phyloP scores from a whole-genome alignment of 768 basidiomycete species.

The Lyophyllum semitale region DNA sequence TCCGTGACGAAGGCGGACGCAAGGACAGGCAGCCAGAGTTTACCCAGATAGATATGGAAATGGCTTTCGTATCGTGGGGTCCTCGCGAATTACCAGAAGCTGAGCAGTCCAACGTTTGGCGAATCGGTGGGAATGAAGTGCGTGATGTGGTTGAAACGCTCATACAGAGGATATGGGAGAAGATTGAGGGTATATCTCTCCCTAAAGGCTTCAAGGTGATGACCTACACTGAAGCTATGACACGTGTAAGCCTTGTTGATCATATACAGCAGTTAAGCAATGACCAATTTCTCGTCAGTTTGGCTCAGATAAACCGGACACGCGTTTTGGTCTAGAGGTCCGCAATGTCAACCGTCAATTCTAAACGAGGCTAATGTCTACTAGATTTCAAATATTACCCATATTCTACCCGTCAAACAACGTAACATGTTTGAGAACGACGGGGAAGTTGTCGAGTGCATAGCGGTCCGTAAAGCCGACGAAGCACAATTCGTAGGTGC shows the following conservation, averaged over 20 bases:
- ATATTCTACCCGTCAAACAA: conserved; percentile 34
- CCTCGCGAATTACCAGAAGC: conserved; percentile 22
- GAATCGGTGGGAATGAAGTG: conserved; percentile 85
- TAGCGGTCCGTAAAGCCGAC: conserved; percentile 42
- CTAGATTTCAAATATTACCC: conserved; percentile 49
- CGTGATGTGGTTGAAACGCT: conserved; percentile 77
- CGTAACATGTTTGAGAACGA: conserved; percentile 27
- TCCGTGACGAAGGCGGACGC: conserved; percentile 93
- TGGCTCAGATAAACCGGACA: conserved; percentile 95
- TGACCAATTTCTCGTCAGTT: conserved; percentile 48
- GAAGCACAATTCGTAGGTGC: conserved; percentile 44
- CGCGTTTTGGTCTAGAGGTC: conserved; percentile 86
- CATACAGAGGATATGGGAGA: conserved; percentile 74
- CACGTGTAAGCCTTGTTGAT: conserved; percentile 53
- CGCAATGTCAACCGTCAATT: conserved; percentile 12
- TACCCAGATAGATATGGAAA: conserved; percentile 95
- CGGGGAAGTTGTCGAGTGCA: conserved; percentile 44
- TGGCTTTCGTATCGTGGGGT: conserved; percentile 92
- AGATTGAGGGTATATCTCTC: conserved; percentile 63
- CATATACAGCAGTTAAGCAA: not conserved
- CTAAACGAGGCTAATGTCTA: conserved; percentile 16
- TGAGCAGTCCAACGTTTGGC: conserved; percentile 52
- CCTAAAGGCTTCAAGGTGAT: conserved; percentile 72
- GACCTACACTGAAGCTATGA: conserved; percentile 92
- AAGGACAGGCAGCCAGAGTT: conserved; percentile 97